Conservation (phyloP, 228 moss, liverwort and hornwort species). For the Sphagnum fallax region DNA sequence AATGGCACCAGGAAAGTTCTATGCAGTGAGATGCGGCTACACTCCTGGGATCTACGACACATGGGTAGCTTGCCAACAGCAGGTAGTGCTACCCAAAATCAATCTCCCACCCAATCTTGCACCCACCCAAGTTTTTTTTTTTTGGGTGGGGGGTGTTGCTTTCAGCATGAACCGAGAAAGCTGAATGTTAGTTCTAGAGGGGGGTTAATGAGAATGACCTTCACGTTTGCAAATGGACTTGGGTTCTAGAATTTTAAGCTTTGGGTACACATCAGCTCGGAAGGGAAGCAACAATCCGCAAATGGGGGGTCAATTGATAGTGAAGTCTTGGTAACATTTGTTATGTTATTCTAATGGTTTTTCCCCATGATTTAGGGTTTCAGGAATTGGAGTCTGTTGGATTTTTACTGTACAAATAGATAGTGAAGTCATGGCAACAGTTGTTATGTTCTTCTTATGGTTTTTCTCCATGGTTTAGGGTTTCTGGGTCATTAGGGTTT, state of each 20-base stretch:
- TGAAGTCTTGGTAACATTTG: neutral
- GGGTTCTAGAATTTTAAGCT: no score
- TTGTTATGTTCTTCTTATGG: neutral
- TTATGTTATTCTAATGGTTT: neutral
- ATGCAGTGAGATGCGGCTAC: constrained; percentile 43
- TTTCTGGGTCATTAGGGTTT: neutral
- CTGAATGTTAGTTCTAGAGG: neutral
- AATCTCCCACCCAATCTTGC: no score
- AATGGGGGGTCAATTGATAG: no score
- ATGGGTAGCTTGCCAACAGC: constrained; percentile 45
- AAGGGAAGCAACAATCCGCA: no score
- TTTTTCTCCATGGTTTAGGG: neutral
- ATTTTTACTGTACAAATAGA: neutral
- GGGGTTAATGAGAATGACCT: neutral
- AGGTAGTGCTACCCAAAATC: constrained; percentile 15
- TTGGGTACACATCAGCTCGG: no score
- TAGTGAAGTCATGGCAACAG: neutral
- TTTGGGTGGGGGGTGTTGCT: neutral
- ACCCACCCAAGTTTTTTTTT: no score
- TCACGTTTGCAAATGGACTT: neutral
- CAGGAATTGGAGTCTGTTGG: neutral
- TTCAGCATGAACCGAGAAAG: neutral
- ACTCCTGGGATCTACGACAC: constrained; percentile 46
- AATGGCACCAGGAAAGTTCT: constrained; percentile 18
- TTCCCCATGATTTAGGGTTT: neutral